Percentiles rank a stretch among this genome's conserved stretches.
These are phyloP conservation scores for Tuctoria greenei DNA, from an alignment of 176 grass and related monocot species.

Conservation along the genomic window DNA sequence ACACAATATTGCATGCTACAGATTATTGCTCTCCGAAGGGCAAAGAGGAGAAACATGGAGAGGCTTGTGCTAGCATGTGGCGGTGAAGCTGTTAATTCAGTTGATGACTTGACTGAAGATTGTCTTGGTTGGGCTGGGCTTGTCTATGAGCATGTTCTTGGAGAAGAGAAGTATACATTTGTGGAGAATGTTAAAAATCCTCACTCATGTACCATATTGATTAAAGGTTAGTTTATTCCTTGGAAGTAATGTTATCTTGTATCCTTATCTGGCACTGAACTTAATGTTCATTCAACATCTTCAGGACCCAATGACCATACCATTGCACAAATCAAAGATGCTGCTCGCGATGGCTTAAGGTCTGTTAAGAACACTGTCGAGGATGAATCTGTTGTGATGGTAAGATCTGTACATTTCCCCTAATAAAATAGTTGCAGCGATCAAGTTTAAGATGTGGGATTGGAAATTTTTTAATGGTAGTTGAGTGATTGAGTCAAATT, in stretches of 20 bases:
- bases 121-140: constrained; percentile 97
- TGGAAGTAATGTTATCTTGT: constrained; percentile 2
- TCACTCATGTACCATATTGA: constrained; percentile 92
- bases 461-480: background rate
- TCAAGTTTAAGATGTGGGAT: background rate
- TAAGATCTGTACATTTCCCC: constrained; percentile 38
- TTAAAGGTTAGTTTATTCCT: constrained; percentile 71
- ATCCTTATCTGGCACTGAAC: background rate
- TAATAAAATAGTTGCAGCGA: background rate
- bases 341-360: constrained; percentile 85
- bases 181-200: constrained; percentile 95
- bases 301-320: constrained; percentile 98
- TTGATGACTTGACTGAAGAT: constrained; percentile 85
- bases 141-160: constrained; percentile 90
- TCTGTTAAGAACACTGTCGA: constrained; percentile 94
- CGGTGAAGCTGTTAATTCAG: constrained; percentile 89
- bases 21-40: constrained; percentile 93
- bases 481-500: background rate
- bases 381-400: constrained; percentile 90
- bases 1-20: constrained; percentile 38
- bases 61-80: constrained; percentile 87
- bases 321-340: constrained; percentile 98
- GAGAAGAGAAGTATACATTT: constrained; percentile 98
- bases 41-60: constrained; percentile 99
- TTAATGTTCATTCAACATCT: constrained; percentile 22